Conservation (phyloP, 1,284 basidiomycete genomes). For the Trichosporon sp. region DNA sequence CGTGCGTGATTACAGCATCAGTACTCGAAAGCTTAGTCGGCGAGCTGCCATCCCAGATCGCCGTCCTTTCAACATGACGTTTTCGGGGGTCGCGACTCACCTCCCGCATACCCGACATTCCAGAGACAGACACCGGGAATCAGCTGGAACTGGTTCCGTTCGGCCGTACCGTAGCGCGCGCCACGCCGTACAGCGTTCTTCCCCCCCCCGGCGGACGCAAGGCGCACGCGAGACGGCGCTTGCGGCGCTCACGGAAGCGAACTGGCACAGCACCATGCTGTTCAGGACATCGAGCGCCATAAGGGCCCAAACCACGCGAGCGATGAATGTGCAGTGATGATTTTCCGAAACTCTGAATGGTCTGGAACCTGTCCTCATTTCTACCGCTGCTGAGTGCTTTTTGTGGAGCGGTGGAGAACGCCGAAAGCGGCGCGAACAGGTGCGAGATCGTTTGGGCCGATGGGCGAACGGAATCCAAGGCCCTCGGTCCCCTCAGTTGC, state of each 20-base stretch:
- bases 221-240: too few relatives aligned
- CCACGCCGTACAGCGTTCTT: neutral
- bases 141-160: neutral
- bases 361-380: neutral
- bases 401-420: neutral
- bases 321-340: neutral
- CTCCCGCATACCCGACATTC: too few relatives aligned
- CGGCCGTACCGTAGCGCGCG: neutral
- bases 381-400: neutral
- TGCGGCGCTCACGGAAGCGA: neutral
- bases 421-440: neutral
- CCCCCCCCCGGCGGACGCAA: neutral
- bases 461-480: neutral
- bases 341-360: neutral
- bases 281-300: neutral
- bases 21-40: neutral
- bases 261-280: neutral
- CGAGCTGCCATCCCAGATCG: neutral
- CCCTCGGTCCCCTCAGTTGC: too few relatives aligned
- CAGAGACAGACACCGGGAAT: too few relatives aligned
- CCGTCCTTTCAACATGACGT: neutral
- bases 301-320: constrained; percentile 1
- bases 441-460: neutral
- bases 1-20: neutral
- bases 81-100: neutral